A percentile compares a stretch with the other conserved stretches of the same genome.
Evolutionary conservation across 495 filamentous ascomycete species (phyloP).

Genomic region (Umbilicaria muhlenbergii): DNA sequence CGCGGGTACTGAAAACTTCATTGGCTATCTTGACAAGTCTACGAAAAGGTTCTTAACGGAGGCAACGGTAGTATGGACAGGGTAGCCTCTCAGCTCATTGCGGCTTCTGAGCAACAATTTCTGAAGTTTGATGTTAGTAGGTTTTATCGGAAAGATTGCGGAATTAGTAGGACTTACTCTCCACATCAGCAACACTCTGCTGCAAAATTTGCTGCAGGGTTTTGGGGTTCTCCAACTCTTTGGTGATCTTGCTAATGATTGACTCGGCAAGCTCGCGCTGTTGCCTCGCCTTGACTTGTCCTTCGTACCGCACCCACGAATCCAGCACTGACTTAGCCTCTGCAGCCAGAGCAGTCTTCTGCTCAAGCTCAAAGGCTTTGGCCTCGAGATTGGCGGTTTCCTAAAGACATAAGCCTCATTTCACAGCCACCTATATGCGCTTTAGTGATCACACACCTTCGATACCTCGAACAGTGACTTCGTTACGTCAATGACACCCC

Average conservation of each 20-base stretch:
- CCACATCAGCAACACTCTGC: constrained; percentile 88
- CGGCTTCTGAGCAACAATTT: too few relatives aligned
- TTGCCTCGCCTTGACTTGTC: constrained; percentile 95
- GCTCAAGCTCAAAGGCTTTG: constrained; percentile 90
- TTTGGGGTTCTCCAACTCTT: constrained; percentile 96
- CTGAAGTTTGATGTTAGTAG: too few relatives aligned
- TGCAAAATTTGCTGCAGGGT: constrained; percentile 85
- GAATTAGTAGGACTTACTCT: constrained; percentile 51
- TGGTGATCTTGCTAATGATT: constrained; percentile 90
- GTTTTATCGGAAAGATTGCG: too few relatives aligned
- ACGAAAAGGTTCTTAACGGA: too few relatives aligned
- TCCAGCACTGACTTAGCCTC: constrained; percentile 95
- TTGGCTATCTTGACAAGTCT: too few relatives aligned
- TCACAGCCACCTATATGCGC: neutral
- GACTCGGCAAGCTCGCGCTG: constrained; percentile 86
- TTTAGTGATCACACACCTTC: constrained; percentile 44
- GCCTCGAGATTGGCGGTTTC: constrained; percentile 95
- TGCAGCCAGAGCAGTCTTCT: constrained; percentile 70
- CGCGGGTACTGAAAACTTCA: too few relatives aligned
- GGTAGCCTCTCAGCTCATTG: too few relatives aligned
- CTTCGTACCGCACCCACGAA: constrained; percentile 96
- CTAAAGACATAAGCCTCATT: constrained; percentile 25
- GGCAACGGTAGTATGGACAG: too few relatives aligned
- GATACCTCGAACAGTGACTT: constrained; percentile 95
- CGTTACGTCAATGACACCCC: constrained; percentile 85